Conservation (phyloP, 139 green algal genomes). For the Ulvella scutata region DNA sequence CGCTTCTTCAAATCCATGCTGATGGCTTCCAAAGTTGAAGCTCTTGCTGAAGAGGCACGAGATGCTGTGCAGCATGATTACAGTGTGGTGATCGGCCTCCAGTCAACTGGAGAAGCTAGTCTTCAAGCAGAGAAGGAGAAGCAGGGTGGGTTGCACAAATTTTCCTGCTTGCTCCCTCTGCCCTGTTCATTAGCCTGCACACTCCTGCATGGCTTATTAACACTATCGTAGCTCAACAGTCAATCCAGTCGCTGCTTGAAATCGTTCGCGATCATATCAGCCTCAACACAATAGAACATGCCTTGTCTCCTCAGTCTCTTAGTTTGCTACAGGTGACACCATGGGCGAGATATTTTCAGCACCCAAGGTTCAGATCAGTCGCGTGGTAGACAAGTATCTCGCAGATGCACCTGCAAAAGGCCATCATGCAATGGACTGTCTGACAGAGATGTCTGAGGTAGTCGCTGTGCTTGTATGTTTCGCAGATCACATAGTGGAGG, state of each 20-base stretch:
- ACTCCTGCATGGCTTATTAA: no score
- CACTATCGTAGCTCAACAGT: no score
- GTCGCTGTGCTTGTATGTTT: not conserved
- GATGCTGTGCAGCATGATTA: conserved; percentile 40
- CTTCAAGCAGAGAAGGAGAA: conserved; percentile 5
- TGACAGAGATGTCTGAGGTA: not conserved
- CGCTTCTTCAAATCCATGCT: conserved; percentile 70
- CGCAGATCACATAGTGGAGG: not conserved
- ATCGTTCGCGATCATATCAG: no score
- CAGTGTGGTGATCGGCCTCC: conserved; percentile 67
- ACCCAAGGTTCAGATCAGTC: not conserved
- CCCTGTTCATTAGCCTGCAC: no score
- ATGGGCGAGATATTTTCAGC: not conserved
- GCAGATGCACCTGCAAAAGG: not conserved
- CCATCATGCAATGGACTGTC: not conserved
- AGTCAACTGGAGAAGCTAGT: conserved; percentile 70
- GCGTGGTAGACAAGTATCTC: not conserved
- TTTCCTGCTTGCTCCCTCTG: no score
- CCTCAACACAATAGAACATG: no score
- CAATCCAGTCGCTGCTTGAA: no score
- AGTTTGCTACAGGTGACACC: no score
- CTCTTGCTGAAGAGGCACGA: conserved; percentile 27
- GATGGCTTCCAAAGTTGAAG: conserved; percentile 58
- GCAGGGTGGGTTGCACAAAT: no score
- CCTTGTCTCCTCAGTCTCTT: no score